Evolutionary conservation across 441 rosid genomes (phyloP).

Genomic region (Aleurites moluccanus): DNA sequence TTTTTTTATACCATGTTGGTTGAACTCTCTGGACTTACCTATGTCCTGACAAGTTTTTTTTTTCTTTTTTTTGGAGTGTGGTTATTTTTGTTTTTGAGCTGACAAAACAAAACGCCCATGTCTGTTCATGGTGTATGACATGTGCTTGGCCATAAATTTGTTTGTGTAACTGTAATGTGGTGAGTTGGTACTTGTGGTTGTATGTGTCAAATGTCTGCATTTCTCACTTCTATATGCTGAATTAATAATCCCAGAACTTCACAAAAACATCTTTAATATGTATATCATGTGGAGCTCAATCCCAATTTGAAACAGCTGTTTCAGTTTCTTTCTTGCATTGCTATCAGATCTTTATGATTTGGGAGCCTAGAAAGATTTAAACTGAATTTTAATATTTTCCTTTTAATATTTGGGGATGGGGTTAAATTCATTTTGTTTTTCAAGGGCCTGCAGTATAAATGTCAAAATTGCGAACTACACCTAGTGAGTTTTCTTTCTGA

Average conservation of each 20-base stretch:
- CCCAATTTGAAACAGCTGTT: background rate
- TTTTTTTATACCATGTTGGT: background rate
- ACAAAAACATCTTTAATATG: background rate
- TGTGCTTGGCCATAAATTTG: background rate
- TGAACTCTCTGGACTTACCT: background rate
- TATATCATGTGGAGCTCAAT: background rate
- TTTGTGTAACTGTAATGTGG: background rate
- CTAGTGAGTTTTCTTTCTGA: background rate
- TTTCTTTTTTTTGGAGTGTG: background rate
- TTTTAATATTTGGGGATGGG: background rate
- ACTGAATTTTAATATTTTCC: background rate
- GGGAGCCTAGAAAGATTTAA: background rate
- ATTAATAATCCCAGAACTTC: background rate
- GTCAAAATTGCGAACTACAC: background rate
- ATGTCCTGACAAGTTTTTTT: too few species aligned
- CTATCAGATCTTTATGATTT: background rate
- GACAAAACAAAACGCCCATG: background rate
- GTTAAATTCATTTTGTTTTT: background rate
- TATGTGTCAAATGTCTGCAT: background rate
- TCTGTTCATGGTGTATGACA: slow-evolving; percentile 3
- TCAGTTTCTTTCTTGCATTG: background rate
- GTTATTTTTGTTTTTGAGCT: background rate
- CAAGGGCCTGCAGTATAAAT: background rate
- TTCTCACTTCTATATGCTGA: background rate
- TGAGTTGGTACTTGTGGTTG: background rate